phyloP scores from a whole-genome alignment of 352 stramenopile genomes.

The Pythium brachiatum region DNA sequence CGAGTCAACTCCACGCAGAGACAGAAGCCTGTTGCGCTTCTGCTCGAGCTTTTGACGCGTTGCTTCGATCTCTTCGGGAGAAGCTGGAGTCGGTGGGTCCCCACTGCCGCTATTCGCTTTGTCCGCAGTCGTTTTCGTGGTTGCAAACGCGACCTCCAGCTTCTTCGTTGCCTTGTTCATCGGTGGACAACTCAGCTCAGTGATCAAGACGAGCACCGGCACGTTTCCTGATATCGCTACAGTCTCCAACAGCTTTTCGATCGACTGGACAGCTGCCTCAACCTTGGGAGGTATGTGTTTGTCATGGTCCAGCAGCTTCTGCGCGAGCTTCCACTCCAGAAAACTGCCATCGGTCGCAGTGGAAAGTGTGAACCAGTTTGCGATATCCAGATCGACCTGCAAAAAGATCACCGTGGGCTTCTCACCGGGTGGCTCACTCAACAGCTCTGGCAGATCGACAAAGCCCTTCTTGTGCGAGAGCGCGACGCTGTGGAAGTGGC shows the following conservation, averaged over 20 bases:
- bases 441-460: slow-evolving; percentile 17
- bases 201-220: slow-evolving; percentile 44
- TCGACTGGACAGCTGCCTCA: slow-evolving; percentile 18
- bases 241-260: slow-evolving; percentile 29
- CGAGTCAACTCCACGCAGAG: slow-evolving; percentile 28
- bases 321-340: slow-evolving; percentile 42
- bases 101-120: neutral
- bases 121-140: neutral
- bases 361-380: slow-evolving; percentile 62
- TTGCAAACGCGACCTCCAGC: slow-evolving; percentile 13
- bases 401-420: slow-evolving; percentile 39
- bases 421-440: neutral
- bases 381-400: slow-evolving; percentile 66
- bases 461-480: slow-evolving; percentile 37
- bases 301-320: slow-evolving; percentile 41
- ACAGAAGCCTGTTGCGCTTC: slow-evolving; percentile 21
- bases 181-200: slow-evolving; percentile 45
- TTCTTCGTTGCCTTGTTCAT: slow-evolving; percentile 46
- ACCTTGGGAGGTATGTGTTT: slow-evolving; percentile 46
- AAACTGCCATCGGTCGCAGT: neutral
- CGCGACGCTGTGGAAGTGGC: slow-evolving; percentile 27
- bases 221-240: neutral
- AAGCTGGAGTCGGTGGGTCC: neutral
- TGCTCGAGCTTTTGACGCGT: slow-evolving; percentile 14
- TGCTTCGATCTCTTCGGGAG: slow-evolving; percentile 21